Evolutionary conservation across 1,139 yeast species (phyloP), one percentile per base, ranked within the genome.

Genomic region (Hyphopichia buzzinii): DNA sequence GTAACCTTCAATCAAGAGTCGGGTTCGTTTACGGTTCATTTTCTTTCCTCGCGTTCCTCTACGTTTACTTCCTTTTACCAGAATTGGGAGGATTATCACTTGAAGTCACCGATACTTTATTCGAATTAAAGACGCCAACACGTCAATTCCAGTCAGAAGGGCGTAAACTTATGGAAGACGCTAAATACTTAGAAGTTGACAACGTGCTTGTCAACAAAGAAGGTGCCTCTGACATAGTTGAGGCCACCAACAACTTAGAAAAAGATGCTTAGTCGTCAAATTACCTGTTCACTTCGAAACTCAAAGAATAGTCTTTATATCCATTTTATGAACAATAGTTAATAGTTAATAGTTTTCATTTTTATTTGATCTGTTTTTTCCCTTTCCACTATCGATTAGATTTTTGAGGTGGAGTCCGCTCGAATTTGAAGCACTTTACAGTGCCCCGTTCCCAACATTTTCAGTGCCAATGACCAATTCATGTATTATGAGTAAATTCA

Each of bases 11-110:
- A 17, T 40, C 35, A 6, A 34, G 45, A 29, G 39, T 35, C 23
- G 44, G 45, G 22, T 32, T 35, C 17, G 39, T 30, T 16, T 41
- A 41, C n/a, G 38, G 39, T 15, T 39, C 43, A n/a, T 21, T 32
- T 13, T 42, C 41, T 28, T 30, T 17, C 29, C 14, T 26, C 28
- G 30, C 27, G 12, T 29, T 29, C 30, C 28, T 12, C 14, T 29
- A 19, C 7, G 31, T 23, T 12, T 22, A 22, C n/a, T 30, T 30
- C 26, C 23, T 30, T n/a, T 23, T 30, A 8, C 33, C 33, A 10
- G 33, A 30, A n/a, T 23, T 23, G 12, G 21, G 21, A 12, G 19
- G 21, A 4, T 23, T 30, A 11, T 15, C 33, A 8, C 21, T 30
- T 13, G 33, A 30, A 30, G 27, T 13, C 17, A 30, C 27, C 25